Percentiles rank a stretch among this genome's conserved stretches.
Conservation (phyloP, 2,329 filamentous ascomycete genomes). For the Fusarium tricinctum region DNA sequence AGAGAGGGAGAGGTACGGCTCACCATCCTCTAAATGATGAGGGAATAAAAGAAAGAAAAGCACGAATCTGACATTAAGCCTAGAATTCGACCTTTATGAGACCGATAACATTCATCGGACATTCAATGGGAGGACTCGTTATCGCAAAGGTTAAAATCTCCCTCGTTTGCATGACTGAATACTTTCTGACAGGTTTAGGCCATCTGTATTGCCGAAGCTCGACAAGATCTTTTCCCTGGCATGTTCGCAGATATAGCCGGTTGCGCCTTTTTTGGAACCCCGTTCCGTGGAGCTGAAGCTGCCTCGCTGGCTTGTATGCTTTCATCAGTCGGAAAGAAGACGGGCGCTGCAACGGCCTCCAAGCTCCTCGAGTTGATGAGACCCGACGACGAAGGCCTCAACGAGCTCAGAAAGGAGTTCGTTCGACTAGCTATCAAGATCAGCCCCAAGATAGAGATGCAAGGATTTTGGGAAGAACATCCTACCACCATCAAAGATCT, state of each 20-base stretch:
- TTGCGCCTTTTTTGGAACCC: slow-evolving; percentile 59
- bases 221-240: slow-evolving; percentile 54
- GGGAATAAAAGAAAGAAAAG: neutral
- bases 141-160: slow-evolving; percentile 55
- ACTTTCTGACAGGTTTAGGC: slow-evolving; percentile 24
- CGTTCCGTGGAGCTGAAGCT: slow-evolving; percentile 56
- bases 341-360: slow-evolving; percentile 53
- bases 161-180: neutral
- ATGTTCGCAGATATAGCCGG: slow-evolving; percentile 60
- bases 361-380: slow-evolving; percentile 58
- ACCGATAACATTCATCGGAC: slow-evolving; percentile 60
- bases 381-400: slow-evolving; percentile 56
- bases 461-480: slow-evolving; percentile 59
- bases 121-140: slow-evolving; percentile 61
- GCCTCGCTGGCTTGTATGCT: slow-evolving; percentile 57
- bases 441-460: slow-evolving; percentile 55
- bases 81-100: slow-evolving; percentile 39
- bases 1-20: slow-evolving; percentile 56
- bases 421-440: slow-evolving; percentile 54
- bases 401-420: slow-evolving; percentile 58
- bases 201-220: slow-evolving; percentile 53
- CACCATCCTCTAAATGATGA: neutral
- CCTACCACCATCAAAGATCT: slow-evolving; percentile 56
- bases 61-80: neutral
- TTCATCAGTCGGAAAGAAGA: slow-evolving; percentile 52